Evolutionary conservation across 352 stramenopile genomes (phyloP).

Genomic region (Pythium oligandrum): DNA sequence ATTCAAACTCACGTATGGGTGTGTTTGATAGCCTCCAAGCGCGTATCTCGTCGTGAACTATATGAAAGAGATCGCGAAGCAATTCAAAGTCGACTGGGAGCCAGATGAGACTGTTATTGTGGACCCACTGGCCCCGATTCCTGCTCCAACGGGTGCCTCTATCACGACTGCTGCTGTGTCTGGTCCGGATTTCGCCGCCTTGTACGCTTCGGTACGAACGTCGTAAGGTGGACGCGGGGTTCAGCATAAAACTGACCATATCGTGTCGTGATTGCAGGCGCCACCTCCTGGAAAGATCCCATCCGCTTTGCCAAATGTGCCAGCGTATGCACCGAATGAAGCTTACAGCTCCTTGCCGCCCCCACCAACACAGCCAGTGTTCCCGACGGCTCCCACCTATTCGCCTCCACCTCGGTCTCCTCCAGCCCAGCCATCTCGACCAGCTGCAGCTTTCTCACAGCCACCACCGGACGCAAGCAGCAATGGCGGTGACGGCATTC

Average conservation of each 20-base stretch:
- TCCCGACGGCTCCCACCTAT: background rate
- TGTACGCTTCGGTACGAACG: slow-evolving; percentile 55
- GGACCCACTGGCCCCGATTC: slow-evolving; percentile 84
- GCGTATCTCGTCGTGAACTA: slow-evolving; percentile 94
- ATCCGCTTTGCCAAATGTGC: slow-evolving; percentile 38
- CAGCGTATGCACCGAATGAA: slow-evolving; percentile 19
- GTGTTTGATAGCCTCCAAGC: slow-evolving; percentile 69
- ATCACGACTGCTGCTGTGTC: slow-evolving; percentile 78
- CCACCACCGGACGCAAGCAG: slow-evolving; percentile 8
- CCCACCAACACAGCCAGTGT: background rate
- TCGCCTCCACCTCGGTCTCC: background rate
- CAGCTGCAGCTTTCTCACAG: background rate
- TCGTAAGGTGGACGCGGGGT: too few relatives aligned
- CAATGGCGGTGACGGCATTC: slow-evolving; percentile 32
- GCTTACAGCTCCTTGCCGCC: slow-evolving; percentile 8
- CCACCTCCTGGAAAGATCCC: slow-evolving; percentile 37
- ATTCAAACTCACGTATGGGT: background rate
- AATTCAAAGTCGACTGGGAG: slow-evolving; percentile 94
- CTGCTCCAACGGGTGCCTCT: slow-evolving; percentile 82
- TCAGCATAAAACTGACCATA: too few relatives aligned
- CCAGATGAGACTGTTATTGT: slow-evolving; percentile 69
- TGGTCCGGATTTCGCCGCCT: slow-evolving; percentile 71
- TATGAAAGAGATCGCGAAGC: slow-evolving; percentile 94
- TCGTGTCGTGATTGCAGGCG: slow-evolving; percentile 15
- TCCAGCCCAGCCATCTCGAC: slow-evolving; percentile 1